These are phyloP conservation scores for Elsinoe fawcettii DNA, from an alignment of 2,329 filamentous ascomycete genomes.

Conservation along the genomic window DNA sequence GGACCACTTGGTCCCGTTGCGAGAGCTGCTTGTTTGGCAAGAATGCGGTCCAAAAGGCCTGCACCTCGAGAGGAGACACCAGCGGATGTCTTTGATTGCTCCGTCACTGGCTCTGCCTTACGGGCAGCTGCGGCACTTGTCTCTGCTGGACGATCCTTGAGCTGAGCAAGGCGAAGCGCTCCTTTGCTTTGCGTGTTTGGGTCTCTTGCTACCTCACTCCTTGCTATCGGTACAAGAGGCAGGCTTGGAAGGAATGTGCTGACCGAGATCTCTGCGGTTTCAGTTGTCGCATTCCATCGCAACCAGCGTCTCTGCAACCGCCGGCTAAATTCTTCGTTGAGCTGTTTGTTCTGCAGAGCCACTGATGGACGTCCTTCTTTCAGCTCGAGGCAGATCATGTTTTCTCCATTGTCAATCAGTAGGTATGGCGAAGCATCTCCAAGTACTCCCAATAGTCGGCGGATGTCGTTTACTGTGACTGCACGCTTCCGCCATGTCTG, in stretches of 20 bases:
- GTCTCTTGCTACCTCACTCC: slow-evolving; percentile 40
- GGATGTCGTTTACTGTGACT: slow-evolving; percentile 40
- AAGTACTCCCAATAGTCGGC: slow-evolving; percentile 38
- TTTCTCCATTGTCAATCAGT: slow-evolving; percentile 37
- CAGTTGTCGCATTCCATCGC: slow-evolving; percentile 32
- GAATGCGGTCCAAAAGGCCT: slow-evolving; percentile 44
- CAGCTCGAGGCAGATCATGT: slow-evolving; percentile 36
- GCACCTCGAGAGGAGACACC: slow-evolving; percentile 34
- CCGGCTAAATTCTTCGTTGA: slow-evolving; percentile 45
- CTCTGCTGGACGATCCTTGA: slow-evolving; percentile 46
- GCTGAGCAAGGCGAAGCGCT: slow-evolving; percentile 59
- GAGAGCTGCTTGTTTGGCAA: slow-evolving; percentile 41
- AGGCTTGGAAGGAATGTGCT: slow-evolving; percentile 49
- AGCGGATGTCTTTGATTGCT: slow-evolving; percentile 32
- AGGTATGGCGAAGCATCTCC: slow-evolving; percentile 24
- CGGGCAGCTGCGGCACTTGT: slow-evolving; percentile 27
- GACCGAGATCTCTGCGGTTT: slow-evolving; percentile 30
- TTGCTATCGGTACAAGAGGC: slow-evolving; percentile 47
- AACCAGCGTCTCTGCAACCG: slow-evolving; percentile 41
- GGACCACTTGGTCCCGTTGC: slow-evolving; percentile 33
- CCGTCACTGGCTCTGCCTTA: slow-evolving; percentile 19
- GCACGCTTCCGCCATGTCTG: slow-evolving; percentile 40
- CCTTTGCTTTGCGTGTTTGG: slow-evolving; percentile 45
- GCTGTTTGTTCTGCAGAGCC: slow-evolving; percentile 35
- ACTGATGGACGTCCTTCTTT: slow-evolving; percentile 27